These are phyloP conservation scores for Heliamphora pulchella DNA, from an alignment of 179 eudicot species.

Conservation along the genomic window DNA sequence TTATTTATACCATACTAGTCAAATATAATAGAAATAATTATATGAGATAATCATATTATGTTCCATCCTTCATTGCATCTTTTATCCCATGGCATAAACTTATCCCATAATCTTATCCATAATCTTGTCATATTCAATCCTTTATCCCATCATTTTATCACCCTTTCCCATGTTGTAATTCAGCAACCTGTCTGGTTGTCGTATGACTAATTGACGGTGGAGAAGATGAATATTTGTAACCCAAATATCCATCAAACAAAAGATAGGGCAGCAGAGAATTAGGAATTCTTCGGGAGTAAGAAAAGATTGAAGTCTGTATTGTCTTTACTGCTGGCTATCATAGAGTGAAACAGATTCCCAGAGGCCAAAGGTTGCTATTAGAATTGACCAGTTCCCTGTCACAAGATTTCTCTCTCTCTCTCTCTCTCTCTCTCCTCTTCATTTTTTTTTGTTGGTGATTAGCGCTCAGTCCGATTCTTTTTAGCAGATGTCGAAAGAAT, in stretches of 20 bases:
- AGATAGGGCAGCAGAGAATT: neutral
- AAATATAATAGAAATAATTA: too few relatives aligned
- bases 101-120: too few relatives aligned
- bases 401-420: neutral
- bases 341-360: neutral
- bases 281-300: neutral
- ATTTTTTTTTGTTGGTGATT: neutral
- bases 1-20: too few relatives aligned
- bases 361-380: neutral
- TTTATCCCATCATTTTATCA: too few relatives aligned
- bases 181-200: neutral
- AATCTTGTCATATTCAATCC: too few relatives aligned
- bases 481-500: neutral
- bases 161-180: too few relatives aligned
- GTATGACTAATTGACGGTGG: neutral
- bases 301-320: neutral
- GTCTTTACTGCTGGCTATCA: neutral
- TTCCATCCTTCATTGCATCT: too few relatives aligned
- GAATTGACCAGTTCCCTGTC: neutral
- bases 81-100: too few relatives aligned
- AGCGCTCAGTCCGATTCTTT: neutral
- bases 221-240: neutral
- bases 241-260: neutral
- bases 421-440: too few relatives aligned
- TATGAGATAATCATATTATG: too few relatives aligned